These are phyloP conservation scores for Aspergillus sclerotiicarbonarius DNA, from an alignment of 495 filamentous ascomycete species.

Conservation along the genomic window DNA sequence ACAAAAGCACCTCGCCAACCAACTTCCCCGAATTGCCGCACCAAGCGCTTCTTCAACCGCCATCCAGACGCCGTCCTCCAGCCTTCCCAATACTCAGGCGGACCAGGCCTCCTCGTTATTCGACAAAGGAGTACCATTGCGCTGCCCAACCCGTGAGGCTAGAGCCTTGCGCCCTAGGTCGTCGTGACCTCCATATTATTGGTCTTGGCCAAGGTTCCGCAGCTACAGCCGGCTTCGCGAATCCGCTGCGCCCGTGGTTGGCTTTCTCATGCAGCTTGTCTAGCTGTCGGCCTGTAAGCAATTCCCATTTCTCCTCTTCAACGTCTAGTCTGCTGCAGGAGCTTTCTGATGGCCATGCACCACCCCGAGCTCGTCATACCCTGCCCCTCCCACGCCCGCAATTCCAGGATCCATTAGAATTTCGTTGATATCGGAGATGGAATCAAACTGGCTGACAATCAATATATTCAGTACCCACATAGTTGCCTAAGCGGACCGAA, in stretches of 20 bases:
- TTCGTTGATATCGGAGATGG: not conserved
- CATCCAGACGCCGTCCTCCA: not conserved
- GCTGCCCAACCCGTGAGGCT: conserved; percentile 50
- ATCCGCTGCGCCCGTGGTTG: conserved; percentile 14
- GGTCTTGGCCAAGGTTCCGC: conserved; percentile 18
- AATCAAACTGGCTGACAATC: not conserved
- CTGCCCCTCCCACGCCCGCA: not conserved
- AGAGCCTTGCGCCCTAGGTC: conserved; percentile 21
- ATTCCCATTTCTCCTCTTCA: conserved; percentile 18
- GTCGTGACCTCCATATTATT: conserved; percentile 19
- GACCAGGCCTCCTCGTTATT: conserved; percentile 8
- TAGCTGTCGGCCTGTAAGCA: conserved; percentile 28
- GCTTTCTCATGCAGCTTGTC: conserved; percentile 25
- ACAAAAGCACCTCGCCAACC: conserved; percentile 7
- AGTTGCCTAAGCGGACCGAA: not conserved
- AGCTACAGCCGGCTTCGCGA: conserved; percentile 15
- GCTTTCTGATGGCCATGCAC: conserved; percentile 13
- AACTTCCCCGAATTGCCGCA: conserved; percentile 7
- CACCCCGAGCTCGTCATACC: not conserved
- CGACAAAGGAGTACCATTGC: conserved; percentile 12
- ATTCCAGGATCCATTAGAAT: not conserved
- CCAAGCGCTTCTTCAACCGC: conserved; percentile 23
- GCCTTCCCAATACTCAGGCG: not conserved
- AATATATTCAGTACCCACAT: not conserved
- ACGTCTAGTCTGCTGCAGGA: conserved; percentile 27